Evolutionary conservation across 257 asterid species (phyloP).

Genomic region (Echium plantagineum): DNA sequence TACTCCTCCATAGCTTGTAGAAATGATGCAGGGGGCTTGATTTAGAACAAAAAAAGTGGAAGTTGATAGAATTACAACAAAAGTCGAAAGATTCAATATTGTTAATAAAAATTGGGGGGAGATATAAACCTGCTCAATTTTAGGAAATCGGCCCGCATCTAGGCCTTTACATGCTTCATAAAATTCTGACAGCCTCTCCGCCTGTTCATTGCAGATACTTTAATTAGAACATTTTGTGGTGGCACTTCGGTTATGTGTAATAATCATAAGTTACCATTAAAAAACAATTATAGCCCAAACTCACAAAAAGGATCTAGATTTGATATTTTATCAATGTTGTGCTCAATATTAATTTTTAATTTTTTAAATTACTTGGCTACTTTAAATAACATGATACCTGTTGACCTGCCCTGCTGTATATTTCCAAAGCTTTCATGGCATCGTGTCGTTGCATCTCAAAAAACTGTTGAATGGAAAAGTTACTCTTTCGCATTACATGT

Average conservation of each 20-base stretch:
- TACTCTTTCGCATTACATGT: slow-evolving; percentile 2
- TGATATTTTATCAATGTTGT: too few relatives aligned
- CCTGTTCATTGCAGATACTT: slow-evolving; percentile 24
- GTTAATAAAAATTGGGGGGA: neutral
- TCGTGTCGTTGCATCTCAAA: slow-evolving; percentile 97
- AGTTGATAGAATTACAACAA: slow-evolving; percentile 7
- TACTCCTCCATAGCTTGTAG: slow-evolving; percentile 98
- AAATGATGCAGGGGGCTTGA: slow-evolving; percentile 93
- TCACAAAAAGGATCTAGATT: too few relatives aligned
- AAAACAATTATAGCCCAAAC: too few relatives aligned
- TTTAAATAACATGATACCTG: slow-evolving; percentile 42
- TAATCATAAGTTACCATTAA: neutral
- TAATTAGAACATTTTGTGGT: neutral
- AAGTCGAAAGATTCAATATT: neutral
- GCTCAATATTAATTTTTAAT: too few relatives aligned
- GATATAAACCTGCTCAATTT: slow-evolving; percentile 83
- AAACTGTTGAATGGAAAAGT: slow-evolving; percentile 43
- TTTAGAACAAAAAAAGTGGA: slow-evolving; percentile 13
- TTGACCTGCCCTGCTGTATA: slow-evolving; percentile 78
- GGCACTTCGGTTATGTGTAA: neutral
- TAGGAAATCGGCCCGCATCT: slow-evolving; percentile 77
- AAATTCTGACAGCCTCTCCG: slow-evolving; percentile 87
- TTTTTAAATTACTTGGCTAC: neutral
- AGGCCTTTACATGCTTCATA: slow-evolving; percentile 79
- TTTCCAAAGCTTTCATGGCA: slow-evolving; percentile 84